Evolutionary conservation across 2,329 filamentous ascomycete species (phyloP).

Genomic region (Curvularia sp.): DNA sequence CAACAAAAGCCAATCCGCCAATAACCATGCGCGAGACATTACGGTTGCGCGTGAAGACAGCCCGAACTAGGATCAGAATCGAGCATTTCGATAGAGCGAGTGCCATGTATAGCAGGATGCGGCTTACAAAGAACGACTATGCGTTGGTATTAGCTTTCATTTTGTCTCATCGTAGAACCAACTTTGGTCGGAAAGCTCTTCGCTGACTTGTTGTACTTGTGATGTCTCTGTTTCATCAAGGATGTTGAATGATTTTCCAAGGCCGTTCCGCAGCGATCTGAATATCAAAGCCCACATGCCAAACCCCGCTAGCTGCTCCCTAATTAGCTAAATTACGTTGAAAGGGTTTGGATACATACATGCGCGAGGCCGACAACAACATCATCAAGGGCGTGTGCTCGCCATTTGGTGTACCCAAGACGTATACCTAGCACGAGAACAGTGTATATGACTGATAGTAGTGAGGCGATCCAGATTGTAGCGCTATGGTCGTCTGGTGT

Average conservation of each 20-base stretch:
- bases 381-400: constrained; percentile 8
- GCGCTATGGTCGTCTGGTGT: constrained; percentile 10
- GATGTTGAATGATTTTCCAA: constrained; percentile 5
- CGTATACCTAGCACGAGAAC: constrained; percentile 3
- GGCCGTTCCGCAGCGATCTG: constrained; percentile 2
- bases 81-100: constrained; percentile 15
- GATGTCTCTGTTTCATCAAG: constrained; percentile 4
- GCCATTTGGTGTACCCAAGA: constrained; percentile 6
- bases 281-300: constrained; percentile 11
- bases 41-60: constrained; percentile 2
- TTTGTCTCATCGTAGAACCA: neutral
- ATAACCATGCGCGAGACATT: constrained; percentile 1
- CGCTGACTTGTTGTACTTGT: constrained; percentile 8
- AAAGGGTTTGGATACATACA: neutral
- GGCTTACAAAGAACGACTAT: constrained; percentile 7
- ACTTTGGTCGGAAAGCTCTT: neutral
- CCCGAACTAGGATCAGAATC: constrained; percentile 6
- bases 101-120: constrained; percentile 2
- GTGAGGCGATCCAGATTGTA: constrained; percentile 3
- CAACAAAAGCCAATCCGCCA: neutral
- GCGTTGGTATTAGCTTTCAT: neutral
- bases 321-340: neutral
- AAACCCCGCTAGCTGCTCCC: constrained; percentile 2
- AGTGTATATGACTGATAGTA: constrained; percentile 8
- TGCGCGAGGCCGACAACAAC: constrained; percentile 5